A percentile compares a stretch with the other conserved stretches of the same genome.
Evolutionary conservation across 176 grass and related monocot species (phyloP).

Genomic region (Oryza glaberrima): DNA sequence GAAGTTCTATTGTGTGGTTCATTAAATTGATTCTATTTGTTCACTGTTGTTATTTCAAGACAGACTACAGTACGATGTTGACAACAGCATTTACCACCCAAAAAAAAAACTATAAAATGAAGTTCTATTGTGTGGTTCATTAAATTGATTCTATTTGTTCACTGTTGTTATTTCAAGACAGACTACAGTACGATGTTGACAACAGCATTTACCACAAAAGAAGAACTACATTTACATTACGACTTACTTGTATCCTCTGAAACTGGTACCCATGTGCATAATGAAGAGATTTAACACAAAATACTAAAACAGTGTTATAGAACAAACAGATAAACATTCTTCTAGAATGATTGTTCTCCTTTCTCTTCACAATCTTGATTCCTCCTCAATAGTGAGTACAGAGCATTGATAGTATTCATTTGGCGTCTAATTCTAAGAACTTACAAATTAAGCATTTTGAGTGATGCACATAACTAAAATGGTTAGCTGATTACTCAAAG

Average conservation of each 20-base stretch:
- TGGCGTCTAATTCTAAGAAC: background rate
- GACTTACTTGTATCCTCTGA: background rate
- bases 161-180: background rate
- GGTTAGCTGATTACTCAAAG: background rate
- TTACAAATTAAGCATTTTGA: background rate
- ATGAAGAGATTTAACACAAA: background rate
- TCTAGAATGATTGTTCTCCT: background rate
- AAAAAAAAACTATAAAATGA: background rate
- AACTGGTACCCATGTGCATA: background rate
- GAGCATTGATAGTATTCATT: background rate
- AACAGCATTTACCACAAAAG: constrained; percentile 8
- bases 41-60: background rate
- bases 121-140: background rate
- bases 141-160: background rate
- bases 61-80: background rate
- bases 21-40: background rate
- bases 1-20: background rate
- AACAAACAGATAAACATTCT: constrained; percentile 9
- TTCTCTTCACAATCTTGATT: background rate
- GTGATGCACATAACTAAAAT: background rate
- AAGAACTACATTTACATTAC: constrained; percentile 17
- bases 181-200: background rate
- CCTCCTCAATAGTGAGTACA: background rate
- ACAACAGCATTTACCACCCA: background rate
- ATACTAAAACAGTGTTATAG: background rate